These are phyloP conservation scores for Candida sanyaensis DNA, from an alignment of 1,139 yeast genomes.

Conservation along the genomic window DNA sequence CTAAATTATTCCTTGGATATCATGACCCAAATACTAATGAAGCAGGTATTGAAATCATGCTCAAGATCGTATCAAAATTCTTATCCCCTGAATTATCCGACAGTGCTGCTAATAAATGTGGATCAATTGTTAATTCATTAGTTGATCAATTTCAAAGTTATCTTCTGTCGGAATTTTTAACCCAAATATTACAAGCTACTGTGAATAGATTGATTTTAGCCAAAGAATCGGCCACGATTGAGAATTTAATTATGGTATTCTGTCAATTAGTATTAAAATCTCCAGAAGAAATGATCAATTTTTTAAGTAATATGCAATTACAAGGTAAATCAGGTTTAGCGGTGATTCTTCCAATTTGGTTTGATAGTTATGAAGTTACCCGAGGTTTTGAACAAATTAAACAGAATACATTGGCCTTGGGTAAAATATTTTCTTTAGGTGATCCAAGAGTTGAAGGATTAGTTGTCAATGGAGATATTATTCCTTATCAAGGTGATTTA, in stretches of 20 bases:
- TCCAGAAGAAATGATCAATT: slow-evolving; percentile 60
- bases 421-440: slow-evolving; percentile 58
- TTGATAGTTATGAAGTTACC: slow-evolving; percentile 75
- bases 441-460: slow-evolving; percentile 55
- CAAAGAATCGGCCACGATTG: slow-evolving; percentile 69
- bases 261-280: slow-evolving; percentile 69
- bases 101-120: slow-evolving; percentile 76
- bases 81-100: slow-evolving; percentile 74
- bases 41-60: slow-evolving; percentile 55
- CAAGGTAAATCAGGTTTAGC: slow-evolving; percentile 22
- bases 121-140: slow-evolving; percentile 66
- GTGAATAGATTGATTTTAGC: slow-evolving; percentile 66
- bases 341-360: slow-evolving; percentile 65
- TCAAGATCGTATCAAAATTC: slow-evolving; percentile 66
- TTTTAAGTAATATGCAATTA: slow-evolving; percentile 34
- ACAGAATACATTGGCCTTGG: slow-evolving; percentile 71
- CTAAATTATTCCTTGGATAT: slow-evolving; percentile 45
- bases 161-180: slow-evolving; percentile 51
- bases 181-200: slow-evolving; percentile 71
- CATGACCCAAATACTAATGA: slow-evolving; percentile 37
- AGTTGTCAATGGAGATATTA: slow-evolving; percentile 74
- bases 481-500: slow-evolving; percentile 59
- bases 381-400: slow-evolving; percentile 77
- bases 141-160: slow-evolving; percentile 58
- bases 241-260: slow-evolving; percentile 74